phyloP scores from a whole-genome alignment of 495 filamentous ascomycete genomes.

The Lophiostoma macrostomum region DNA sequence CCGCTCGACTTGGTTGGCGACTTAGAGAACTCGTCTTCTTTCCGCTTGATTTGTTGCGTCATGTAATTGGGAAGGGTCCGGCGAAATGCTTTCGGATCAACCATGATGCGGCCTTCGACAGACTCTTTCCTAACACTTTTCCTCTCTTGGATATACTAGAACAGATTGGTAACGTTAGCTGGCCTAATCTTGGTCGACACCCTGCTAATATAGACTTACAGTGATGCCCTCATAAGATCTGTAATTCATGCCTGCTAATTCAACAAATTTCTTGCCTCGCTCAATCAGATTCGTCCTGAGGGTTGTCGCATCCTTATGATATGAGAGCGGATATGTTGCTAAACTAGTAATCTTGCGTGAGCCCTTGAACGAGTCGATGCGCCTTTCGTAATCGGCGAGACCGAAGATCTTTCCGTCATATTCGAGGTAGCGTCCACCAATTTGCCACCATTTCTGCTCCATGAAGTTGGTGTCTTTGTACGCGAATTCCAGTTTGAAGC shows the following conservation, averaged over 20 bases:
- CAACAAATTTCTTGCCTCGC: conserved; percentile 81
- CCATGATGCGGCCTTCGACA: conserved; percentile 88
- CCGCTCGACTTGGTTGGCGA: conserved; percentile 48
- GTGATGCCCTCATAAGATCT: conserved; percentile 78
- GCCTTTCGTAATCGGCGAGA: conserved; percentile 65
- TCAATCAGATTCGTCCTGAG: conserved; percentile 68
- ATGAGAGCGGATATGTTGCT: conserved; percentile 73
- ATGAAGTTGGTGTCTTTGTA: conserved; percentile 69
- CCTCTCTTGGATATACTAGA: conserved; percentile 82
- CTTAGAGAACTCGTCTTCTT: conserved; percentile 58
- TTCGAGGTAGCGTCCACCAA: conserved; percentile 82
- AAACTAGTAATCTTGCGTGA: conserved; percentile 78
- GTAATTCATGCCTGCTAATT: conserved; percentile 79
- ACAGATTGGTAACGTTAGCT: too few relatives aligned
- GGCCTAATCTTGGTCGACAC: too few relatives aligned
- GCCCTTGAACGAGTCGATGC: conserved; percentile 78
- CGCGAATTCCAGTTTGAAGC: conserved; percentile 85
- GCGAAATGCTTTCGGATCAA: conserved; percentile 82
- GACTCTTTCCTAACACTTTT: conserved; percentile 76
- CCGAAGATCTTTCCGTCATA: conserved; percentile 77
- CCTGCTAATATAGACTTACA: too few relatives aligned
- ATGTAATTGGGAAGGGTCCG: conserved; percentile 87
- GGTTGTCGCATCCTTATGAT: conserved; percentile 70
- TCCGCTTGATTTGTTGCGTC: conserved; percentile 73
- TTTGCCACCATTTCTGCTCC: conserved; percentile 73